phyloP scores from a whole-genome alignment of 2,329 filamentous ascomycete genomes.

The Fusarium pseudocircinatum region DNA sequence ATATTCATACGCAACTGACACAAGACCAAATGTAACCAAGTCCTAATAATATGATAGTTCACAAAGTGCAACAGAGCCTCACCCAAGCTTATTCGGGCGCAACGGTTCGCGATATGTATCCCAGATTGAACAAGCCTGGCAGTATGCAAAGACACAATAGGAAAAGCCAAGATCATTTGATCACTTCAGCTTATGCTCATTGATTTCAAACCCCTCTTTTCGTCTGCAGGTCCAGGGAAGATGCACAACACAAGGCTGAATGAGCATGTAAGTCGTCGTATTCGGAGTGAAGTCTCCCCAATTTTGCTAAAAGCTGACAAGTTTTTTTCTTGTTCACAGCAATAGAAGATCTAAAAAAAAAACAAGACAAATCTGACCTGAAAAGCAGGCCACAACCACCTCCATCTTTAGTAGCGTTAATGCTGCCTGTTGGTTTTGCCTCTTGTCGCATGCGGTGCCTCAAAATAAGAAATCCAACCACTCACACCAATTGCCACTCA shows the following conservation, averaged over 20 bases:
- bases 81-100: neutral
- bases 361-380: neutral
- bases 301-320: neutral
- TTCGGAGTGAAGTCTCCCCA: neutral
- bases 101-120: neutral
- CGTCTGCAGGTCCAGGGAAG: neutral
- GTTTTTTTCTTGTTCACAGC: neutral
- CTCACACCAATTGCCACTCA: neutral
- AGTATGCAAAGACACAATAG: neutral
- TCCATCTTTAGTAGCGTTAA: neutral
- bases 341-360: neutral
- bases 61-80: neutral
- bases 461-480: neutral
- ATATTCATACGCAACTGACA: neutral
- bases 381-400: neutral
- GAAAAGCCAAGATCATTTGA: slow-evolving; percentile 1
- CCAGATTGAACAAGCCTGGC: neutral
- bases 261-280: neutral
- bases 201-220: slow-evolving; percentile 2
- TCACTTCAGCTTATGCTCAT: neutral
- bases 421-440: slow-evolving; percentile 17
- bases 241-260: slow-evolving; percentile 14
- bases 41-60: neutral
- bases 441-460: neutral
- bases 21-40: neutral